Base-by-base conservation (phyloP, 2,329 filamentous ascomycete genomes). In the Trichoderma citrinoviride region DNA sequence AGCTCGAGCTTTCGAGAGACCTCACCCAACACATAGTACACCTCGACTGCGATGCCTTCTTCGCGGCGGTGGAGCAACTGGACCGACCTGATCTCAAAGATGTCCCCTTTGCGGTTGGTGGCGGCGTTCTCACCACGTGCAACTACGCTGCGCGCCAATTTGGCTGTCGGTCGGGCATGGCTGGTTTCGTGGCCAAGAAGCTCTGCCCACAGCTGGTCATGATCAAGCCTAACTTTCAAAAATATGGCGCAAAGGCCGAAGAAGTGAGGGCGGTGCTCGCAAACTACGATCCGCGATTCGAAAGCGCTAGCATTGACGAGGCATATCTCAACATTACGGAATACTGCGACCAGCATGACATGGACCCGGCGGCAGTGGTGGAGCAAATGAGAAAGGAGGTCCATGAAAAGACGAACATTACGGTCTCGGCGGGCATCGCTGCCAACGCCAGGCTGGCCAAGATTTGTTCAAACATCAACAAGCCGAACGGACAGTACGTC, bases 1-100 rank as follows among this genome's bases (percentile, higher is more conserved):
- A 94, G 71, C 83, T 97, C 21, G 95, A 99, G 73, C 74, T 87
- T 7, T 83, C 84, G 1, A 85, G 95, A 53, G 93, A 98, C 73
- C 80, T 99, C 41, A 89, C 88, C 0, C 95, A 98, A 75, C 82
- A 87, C 65, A 86, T 98, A 25, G 90, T 98, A 0, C 95, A 99
- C 74, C 85, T 98, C 54, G 95, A 99, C 76, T 98, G 95, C 77
- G 95, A 99, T 80, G 95, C 95, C 17, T 99, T 99, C 77, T 99
- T 95, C 73, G 95, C 95, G 0, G 92, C 95, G 0, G 95, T 98
- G 0, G 95, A 98, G 75, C 91, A 89, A 70, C 83, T 93, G 3
- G 89, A 92, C 71, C 84, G 90, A 1, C 95, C 94, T 0, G 93
- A 97, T 73, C 83, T 99, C 52, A 91, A 90, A 66, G 82, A 93